Evolutionary conservation across 805 yeast genomes (phyloP), one percentile per base, ranked within the genome.

Genomic region (Candida stauntonica): DNA sequence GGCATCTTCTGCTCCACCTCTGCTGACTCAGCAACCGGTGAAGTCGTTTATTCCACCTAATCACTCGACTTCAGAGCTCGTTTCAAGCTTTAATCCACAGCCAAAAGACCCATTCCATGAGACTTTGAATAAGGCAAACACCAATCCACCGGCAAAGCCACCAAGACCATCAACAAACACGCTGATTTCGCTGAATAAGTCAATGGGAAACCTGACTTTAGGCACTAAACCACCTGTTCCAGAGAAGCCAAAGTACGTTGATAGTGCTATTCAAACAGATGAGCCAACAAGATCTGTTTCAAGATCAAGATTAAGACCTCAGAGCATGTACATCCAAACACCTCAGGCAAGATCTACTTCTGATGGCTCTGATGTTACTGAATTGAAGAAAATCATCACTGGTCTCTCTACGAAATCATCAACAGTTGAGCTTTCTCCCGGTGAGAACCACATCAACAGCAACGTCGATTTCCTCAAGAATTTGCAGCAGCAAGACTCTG

Each of bases 401-500:
- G 61, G 54, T 0, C 20, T 49, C 20, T 50, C 57, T 9, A 23
- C 39, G 6, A 42, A 45, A 21, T 31, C 46, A 3, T 39, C 45
- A 5, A 27, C 41, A 4, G 45, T 44, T 8, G 56, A 52, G 21
- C 34, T 48, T 18, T 51, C 57, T 34, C 56, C 54, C 16, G 53
- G 52, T 14, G 55, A 46, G 33, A 45, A 48, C 36, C 54, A 54
- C 21, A 53, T 53, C 33, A 58, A 60, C 42, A 63, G 62, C 38
- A 66, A 62, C 26, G 58, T 67, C 17, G 72, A 63, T 23, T 68
- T 65, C 44, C 39, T 68, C 26, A 63, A 59, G 35, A 56, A 48
- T 18, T 42, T 67, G 17, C 60, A 67, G 11, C 58, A 58, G 21
- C 66, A 64, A 36, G 63, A 64, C 40, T 56, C 58, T 29, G 63